A percentile compares a stretch with the other conserved stretches of the same genome.
These are phyloP conservation scores for Geosmithia morbida DNA, from an alignment of 2,329 filamentous ascomycete genomes.

Conservation along the genomic window DNA sequence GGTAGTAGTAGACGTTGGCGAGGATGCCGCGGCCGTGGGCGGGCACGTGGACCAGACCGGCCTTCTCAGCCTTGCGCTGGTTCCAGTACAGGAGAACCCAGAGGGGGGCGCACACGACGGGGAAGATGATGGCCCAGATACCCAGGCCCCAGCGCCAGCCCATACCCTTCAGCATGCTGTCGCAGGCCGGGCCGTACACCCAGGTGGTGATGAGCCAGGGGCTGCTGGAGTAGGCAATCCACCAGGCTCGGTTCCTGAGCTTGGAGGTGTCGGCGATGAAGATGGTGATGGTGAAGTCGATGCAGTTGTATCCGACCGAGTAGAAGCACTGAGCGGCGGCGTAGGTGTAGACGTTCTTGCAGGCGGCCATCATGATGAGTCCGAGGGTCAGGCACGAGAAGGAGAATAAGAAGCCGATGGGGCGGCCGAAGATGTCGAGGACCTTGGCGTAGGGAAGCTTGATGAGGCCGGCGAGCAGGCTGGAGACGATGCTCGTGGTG, in stretches of 20 bases:
- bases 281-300: conserved; percentile 43
- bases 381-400: conserved; percentile 25
- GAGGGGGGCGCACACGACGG: conserved; percentile 41
- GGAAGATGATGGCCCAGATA: conserved; percentile 43
- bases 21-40: neutral
- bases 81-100: conserved; percentile 36
- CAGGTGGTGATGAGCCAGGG: conserved; percentile 51
- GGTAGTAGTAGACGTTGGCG: conserved; percentile 13
- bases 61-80: conserved; percentile 30
- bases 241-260: conserved; percentile 43
- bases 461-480: conserved; percentile 38
- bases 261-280: conserved; percentile 55
- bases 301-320: conserved; percentile 30
- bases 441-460: conserved; percentile 52
- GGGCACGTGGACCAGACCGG: neutral
- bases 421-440: conserved; percentile 50
- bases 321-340: conserved; percentile 54
- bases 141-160: conserved; percentile 29
- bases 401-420: conserved; percentile 34
- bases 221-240: conserved; percentile 21
- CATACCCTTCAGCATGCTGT: conserved; percentile 29
- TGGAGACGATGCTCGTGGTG: conserved; percentile 38
- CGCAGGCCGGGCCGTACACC: conserved; percentile 39
- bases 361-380: conserved; percentile 50
- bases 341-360: conserved; percentile 43